Base-by-base conservation (phyloP, 441 rosid species). In the Populus hybrid region DNA sequence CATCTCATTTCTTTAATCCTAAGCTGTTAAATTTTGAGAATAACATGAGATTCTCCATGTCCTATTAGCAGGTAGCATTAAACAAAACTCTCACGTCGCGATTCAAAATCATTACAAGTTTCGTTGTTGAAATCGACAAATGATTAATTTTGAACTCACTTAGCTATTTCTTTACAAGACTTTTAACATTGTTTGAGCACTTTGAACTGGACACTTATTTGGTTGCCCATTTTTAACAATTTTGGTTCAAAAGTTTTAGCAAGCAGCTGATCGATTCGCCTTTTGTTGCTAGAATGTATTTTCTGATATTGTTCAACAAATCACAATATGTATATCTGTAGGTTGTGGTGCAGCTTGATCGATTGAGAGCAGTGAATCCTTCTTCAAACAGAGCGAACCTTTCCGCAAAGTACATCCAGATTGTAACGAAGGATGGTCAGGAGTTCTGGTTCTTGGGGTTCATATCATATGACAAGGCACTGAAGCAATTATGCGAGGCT, bases 371-470 rank as follows among this genome's bases (percentile, higher is more conserved):
- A 2, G n/a, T n/a, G n/a, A n/a, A n/a, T n/a, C n/a, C n/a, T n/a
- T n/a, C n/a, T n/a, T n/a, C n/a, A n/a, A n/a, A n/a, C n/a, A 79
- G 87, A 82, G 76, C 73, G 81, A 89, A 91, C 79, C 90, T 91
- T 38, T 83, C 86, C 2, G 92, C 88, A 33, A 93, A 82, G 74
- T 93, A 88, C 86, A 89, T 92, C 72, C 93, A 88, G 36, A 72
- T 89, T 20, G 81, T 86, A 74, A 88, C 90, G 1, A 71, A 74
- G 36, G 97, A 93, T 76, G 90, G 88, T 12, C 86, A 89, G 74
- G 98, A 93, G 65, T 93, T 91, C 82, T 91, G 94, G 96, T 90
- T 93, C 70, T 82, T 93, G 93, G 99, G 98, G 20, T 91, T 95
- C 31, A 82, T 95, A 76, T 91, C 94, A 26, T 92, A 86, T 45